Evolutionary conservation across 768 basidiomycete genomes (phyloP).

Genomic region (Boletus rubropictus): DNA sequence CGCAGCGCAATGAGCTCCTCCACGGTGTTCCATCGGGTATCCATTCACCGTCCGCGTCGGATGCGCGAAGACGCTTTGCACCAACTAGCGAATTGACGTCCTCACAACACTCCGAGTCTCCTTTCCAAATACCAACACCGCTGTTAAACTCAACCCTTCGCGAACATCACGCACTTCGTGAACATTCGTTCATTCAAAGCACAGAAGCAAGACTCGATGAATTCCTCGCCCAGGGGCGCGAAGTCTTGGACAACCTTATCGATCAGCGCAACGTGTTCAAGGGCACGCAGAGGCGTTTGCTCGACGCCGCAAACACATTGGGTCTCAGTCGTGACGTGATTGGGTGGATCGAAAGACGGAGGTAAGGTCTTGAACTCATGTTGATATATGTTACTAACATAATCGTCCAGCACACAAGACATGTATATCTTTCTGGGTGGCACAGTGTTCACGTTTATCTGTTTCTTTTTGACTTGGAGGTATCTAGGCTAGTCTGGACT

Average conservation of each 20-base stretch:
- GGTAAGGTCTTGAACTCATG: constrained; percentile 40
- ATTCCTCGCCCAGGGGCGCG: constrained; percentile 87
- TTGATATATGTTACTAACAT: constrained; percentile 8
- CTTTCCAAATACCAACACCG: constrained; percentile 62
- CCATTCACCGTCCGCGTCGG: constrained; percentile 30
- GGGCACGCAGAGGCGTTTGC: constrained; percentile 81
- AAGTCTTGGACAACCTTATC: constrained; percentile 85
- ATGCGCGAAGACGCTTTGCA: constrained; percentile 63
- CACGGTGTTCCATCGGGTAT: constrained; percentile 37
- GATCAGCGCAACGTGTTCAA: constrained; percentile 93
- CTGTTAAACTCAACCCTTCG: constrained; percentile 51
- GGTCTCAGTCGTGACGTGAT: constrained; percentile 93
- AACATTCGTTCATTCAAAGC: constrained; percentile 84
- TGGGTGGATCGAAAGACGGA: constrained; percentile 93
- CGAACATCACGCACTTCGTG: constrained; percentile 75
- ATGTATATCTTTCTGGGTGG: constrained; percentile 90
- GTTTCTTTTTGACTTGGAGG: constrained; percentile 89
- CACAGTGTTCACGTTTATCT: constrained; percentile 82
- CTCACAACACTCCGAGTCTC: constrained; percentile 78
- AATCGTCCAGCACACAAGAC: constrained; percentile 72
- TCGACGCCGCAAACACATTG: constrained; percentile 90
- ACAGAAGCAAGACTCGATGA: constrained; percentile 81
- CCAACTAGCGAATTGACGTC: constrained; percentile 30
- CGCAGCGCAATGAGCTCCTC: constrained; percentile 63
- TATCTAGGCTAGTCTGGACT: constrained; percentile 58